Conservation (phyloP, 2,329 filamentous ascomycete genomes). For the Verticillium alfalfae region DNA sequence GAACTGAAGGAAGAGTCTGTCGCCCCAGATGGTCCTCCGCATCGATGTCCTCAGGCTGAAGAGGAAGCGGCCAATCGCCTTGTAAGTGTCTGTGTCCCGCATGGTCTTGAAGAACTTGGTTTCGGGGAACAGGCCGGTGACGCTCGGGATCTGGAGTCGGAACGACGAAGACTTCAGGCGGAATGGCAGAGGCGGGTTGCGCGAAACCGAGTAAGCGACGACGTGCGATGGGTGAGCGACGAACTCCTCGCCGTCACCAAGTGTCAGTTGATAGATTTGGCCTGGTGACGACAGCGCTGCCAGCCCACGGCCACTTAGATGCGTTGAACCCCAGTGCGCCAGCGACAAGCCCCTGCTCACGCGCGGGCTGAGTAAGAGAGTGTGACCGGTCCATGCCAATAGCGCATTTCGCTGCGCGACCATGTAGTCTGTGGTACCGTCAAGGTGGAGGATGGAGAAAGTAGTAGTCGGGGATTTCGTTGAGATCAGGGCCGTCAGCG, state of each 20-base stretch:
- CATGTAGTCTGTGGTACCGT: slow-evolving; percentile 95
- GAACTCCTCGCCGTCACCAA: slow-evolving; percentile 82
- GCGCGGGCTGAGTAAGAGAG: slow-evolving; percentile 68
- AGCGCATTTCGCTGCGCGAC: slow-evolving; percentile 80
- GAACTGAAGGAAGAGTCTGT: slow-evolving; percentile 87
- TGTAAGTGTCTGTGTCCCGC: slow-evolving; percentile 68
- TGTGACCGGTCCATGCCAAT: slow-evolving; percentile 95
- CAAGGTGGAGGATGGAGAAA: slow-evolving; percentile 81
- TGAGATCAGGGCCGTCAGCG: slow-evolving; percentile 81
- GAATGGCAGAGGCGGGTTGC: slow-evolving; percentile 73
- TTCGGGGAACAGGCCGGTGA: slow-evolving; percentile 60
- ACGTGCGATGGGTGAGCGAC: slow-evolving; percentile 88
- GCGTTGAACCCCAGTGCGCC: slow-evolving; percentile 87
- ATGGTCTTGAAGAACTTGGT: slow-evolving; percentile 69
- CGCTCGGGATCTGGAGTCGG: slow-evolving; percentile 71
- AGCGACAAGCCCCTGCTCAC: slow-evolving; percentile 70
- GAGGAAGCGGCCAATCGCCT: slow-evolving; percentile 55
- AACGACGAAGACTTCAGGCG: slow-evolving; percentile 71
- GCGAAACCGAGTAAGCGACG: slow-evolving; percentile 78
- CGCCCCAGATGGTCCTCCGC: slow-evolving; percentile 85
- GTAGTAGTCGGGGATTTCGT: slow-evolving; percentile 83
- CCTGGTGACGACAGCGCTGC: slow-evolving; percentile 80
- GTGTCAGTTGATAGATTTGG: slow-evolving; percentile 79
- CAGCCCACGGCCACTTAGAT: slow-evolving; percentile 81
- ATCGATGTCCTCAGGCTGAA: slow-evolving; percentile 71